Evolutionary conservation across 1,139 yeast genomes (phyloP).

Genomic region (Debaryomyces singareniensis): DNA sequence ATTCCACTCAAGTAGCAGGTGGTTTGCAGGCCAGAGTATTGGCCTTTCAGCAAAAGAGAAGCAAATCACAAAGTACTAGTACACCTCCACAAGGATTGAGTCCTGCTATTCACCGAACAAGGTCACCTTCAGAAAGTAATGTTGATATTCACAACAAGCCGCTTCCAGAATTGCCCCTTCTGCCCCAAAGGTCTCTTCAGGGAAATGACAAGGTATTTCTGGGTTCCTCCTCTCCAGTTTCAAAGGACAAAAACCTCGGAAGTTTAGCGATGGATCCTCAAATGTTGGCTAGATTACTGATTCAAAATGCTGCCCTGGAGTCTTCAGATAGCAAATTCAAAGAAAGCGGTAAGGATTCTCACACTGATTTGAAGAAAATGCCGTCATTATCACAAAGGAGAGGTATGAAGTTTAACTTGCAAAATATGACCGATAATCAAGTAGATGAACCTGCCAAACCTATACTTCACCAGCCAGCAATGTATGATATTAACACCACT

Average conservation of each 20-base stretch:
- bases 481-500: constrained; percentile 16
- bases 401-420: constrained; percentile 46
- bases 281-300: background rate
- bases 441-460: constrained; percentile 6
- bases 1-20: constrained; percentile 19
- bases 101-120: constrained; percentile 5
- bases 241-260: background rate
- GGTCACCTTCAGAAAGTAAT: constrained; percentile 5
- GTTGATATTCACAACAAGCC: constrained; percentile 29
- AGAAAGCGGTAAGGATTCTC: background rate
- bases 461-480: constrained; percentile 5
- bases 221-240: background rate
- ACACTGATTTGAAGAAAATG: constrained; percentile 22
- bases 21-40: constrained; percentile 70
- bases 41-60: constrained; percentile 68
- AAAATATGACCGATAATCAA: constrained; percentile 15
- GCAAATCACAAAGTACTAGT: constrained; percentile 16
- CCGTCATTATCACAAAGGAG: constrained; percentile 55
- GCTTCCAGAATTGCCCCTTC: constrained; percentile 13
- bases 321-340: background rate
- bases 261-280: background rate
- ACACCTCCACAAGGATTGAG: background rate
- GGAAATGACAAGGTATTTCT: no score
- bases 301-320: background rate
- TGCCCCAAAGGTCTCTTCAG: background rate